Conservation (phyloP, 352 stramenopile species). For the Pythium graminicola region DNA sequence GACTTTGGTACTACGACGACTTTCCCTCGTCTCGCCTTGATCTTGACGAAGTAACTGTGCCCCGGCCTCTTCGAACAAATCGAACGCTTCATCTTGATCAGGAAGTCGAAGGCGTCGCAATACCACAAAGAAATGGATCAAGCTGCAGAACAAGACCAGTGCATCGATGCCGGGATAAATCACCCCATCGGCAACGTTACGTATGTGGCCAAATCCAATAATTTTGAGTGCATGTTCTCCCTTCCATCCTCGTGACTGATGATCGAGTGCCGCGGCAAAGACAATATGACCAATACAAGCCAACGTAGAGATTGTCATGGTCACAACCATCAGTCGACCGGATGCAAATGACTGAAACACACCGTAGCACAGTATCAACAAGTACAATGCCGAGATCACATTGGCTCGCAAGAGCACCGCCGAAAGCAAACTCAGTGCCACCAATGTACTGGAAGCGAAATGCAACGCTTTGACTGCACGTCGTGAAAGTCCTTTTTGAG, state of each 20-base stretch:
- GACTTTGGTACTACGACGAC: constrained; percentile 25
- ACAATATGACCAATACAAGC: constrained; percentile 42
- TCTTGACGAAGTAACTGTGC: constrained; percentile 34
- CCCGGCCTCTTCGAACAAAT: constrained; percentile 51
- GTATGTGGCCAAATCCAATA: constrained; percentile 44
- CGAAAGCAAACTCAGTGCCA: constrained; percentile 47
- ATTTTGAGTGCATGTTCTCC: constrained; percentile 16
- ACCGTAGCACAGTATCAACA: constrained; percentile 59
- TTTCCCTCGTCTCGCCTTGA: constrained; percentile 24
- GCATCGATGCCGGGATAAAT: constrained; percentile 52
- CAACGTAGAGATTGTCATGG: constrained; percentile 37
- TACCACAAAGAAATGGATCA: constrained; percentile 62
- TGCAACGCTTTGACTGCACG: constrained; percentile 6
- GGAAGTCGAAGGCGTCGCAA: constrained; percentile 31
- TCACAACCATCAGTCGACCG: constrained; percentile 32
- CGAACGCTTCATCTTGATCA: constrained; percentile 31
- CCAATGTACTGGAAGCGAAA: constrained; percentile 10
- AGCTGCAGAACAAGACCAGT: constrained; percentile 47
- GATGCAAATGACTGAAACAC: constrained; percentile 64
- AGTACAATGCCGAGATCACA: constrained; percentile 59
- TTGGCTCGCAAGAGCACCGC: constrained; percentile 46
- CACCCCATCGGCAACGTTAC: constrained; percentile 29
- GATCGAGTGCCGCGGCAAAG: constrained; percentile 19
- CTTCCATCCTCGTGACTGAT: constrained; percentile 7
- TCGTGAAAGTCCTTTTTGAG: constrained; percentile 9